Evolutionary conservation across 208 protist species (phyloP), one percentile per base, ranked within the genome.

Genomic region (Crithidia sp.): DNA sequence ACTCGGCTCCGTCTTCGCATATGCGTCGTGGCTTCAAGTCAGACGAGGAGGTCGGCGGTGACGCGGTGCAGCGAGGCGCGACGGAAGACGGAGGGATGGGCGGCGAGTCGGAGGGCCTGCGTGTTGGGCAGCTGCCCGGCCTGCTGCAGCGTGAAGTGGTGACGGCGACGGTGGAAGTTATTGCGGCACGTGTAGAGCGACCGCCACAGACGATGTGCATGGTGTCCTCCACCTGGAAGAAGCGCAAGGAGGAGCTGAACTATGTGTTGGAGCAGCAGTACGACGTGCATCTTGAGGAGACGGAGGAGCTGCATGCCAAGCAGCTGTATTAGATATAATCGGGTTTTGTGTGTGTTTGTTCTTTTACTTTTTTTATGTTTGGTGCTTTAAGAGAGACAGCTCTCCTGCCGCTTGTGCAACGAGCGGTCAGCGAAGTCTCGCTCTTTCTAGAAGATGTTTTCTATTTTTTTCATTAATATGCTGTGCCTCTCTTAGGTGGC

Each of bases 221-320:
- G 43, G 64, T 79, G 0, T 83, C 88, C 36, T 74, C 60, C 14
- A 69, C 58, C 28, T 94, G 87, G 83, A 69, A 71, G 52, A 74
- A 78, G 54, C 56, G 80, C 0, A 73, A 67, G 47, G 41, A 81
- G 56, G 85, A 89, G 69, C 61, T 92, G 12, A 62, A 56, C 43
- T 79, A 67, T 19, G 66, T 84, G 37, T 44, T 94, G 45, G 37
- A 67, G 61, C 64, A 89, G 59, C 76, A 86, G 47, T 92, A 90
- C 67, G 41, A 71, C 2, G 83, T 92, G 19, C 71, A 77, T 13
- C 47, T 89, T 9, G 79, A 79, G 7, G 57, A 86, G 43, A 81
- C 84, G 16, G 43, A 71, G 16, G 57, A 66, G 37, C 71, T 91
- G 44, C 50, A 44, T 16, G 7, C 8, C 12, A 60, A 73, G 52